These are phyloP conservation scores for Verticillium nubilum DNA, from an alignment of 2,329 filamentous ascomycete species.

Conservation along the genomic window DNA sequence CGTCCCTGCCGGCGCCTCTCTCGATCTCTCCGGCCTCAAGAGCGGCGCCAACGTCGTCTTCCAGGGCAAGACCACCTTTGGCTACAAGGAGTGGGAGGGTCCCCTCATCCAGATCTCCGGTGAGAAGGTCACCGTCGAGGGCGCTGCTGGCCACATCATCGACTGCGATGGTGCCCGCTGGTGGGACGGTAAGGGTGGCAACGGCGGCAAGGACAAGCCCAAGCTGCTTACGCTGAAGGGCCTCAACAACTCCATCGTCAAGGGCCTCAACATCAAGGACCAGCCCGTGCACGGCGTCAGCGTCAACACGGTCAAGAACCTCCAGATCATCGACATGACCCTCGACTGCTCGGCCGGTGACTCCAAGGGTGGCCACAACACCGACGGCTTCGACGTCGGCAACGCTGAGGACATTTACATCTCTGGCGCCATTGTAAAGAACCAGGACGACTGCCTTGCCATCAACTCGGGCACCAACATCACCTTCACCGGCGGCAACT, in stretches of 20 bases:
- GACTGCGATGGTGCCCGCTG: conserved; percentile 51
- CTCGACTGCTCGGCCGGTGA: conserved; percentile 34
- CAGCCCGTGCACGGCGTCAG: conserved; percentile 35
- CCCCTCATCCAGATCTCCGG: conserved; percentile 59
- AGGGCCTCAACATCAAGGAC: conserved; percentile 32
- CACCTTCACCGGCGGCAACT: conserved; percentile 36
- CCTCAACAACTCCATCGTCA: conserved; percentile 29
- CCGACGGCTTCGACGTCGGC: conserved; percentile 54
- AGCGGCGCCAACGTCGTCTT: conserved; percentile 49
- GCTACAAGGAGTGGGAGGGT: conserved; percentile 60
- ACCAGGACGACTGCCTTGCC: conserved; percentile 58
- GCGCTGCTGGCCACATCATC: conserved; percentile 44
- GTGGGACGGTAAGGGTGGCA: conserved; percentile 58
- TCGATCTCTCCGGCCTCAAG: conserved; percentile 50
- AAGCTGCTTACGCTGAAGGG: conserved; percentile 34
- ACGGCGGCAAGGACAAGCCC: conserved; percentile 58
- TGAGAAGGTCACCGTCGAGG: conserved; percentile 46
- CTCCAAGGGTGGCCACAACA: conserved; percentile 41
- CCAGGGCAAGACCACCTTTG: conserved; percentile 60
- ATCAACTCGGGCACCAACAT: conserved; percentile 48
- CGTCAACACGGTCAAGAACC: conserved; percentile 28
- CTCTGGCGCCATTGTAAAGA: conserved; percentile 46
- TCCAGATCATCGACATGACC: conserved; percentile 32
- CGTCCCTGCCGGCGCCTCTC: conserved; percentile 52
- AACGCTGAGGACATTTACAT: conserved; percentile 44